phyloP scores from a whole-genome alignment of 108 stramenopile genomes.

The Nannochloropsis oceanica region DNA sequence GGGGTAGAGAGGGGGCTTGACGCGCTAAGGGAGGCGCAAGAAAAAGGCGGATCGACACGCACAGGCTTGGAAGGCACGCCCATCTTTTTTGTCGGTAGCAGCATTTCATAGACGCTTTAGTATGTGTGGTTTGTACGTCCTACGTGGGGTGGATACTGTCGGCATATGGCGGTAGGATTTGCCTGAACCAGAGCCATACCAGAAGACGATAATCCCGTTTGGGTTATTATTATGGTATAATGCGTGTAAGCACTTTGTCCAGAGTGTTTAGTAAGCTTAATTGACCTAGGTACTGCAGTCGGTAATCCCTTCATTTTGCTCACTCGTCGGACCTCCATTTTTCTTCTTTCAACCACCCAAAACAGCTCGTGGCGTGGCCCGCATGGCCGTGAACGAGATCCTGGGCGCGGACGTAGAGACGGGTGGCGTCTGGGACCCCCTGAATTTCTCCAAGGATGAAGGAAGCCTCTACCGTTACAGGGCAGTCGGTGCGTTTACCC shows the following conservation, averaged over 20 bases:
- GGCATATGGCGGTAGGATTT: too few relatives aligned
- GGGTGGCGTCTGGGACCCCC: conserved; percentile 29
- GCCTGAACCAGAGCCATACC: too few relatives aligned
- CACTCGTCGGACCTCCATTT: background rate
- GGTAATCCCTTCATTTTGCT: too few relatives aligned
- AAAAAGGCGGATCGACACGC: too few relatives aligned
- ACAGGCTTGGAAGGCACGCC: too few relatives aligned
- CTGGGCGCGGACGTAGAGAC: conserved; percentile 35
- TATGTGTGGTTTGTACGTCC: too few relatives aligned
- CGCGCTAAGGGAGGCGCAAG: background rate
- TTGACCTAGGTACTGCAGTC: background rate
- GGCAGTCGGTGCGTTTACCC: background rate
- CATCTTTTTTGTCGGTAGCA: too few relatives aligned
- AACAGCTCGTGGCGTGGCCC: background rate
- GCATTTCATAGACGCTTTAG: too few relatives aligned
- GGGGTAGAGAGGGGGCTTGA: background rate
- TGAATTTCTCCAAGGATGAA: conserved; percentile 26
- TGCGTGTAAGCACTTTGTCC: too few relatives aligned
- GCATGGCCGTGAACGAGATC: conserved; percentile 31
- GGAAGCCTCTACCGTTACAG: conserved; percentile 24
- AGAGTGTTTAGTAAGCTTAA: background rate
- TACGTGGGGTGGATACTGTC: too few relatives aligned
- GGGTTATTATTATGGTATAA: background rate
- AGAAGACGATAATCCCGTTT: background rate
- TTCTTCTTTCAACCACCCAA: background rate